A percentile compares a stretch with the other conserved stretches of the same genome.
phyloP scores from a whole-genome alignment of 768 basidiomycete species.

The Calocera viscosa region DNA sequence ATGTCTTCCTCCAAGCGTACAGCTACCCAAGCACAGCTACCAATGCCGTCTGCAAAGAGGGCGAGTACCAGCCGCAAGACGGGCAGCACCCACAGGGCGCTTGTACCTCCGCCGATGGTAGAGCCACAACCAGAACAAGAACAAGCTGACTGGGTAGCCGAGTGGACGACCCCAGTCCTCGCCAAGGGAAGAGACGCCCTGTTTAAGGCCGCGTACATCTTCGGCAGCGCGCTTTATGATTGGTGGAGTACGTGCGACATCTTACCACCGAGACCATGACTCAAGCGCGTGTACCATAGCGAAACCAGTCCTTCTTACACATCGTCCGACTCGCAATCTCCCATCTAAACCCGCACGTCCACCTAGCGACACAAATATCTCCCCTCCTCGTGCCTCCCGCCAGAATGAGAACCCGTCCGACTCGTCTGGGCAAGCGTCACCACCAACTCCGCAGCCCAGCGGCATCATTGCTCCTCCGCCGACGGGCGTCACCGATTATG shows the following conservation, averaged over 20 bases:
- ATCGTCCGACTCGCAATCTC: not conserved
- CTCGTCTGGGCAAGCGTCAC: conserved; percentile 1
- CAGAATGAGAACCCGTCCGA: not conserved
- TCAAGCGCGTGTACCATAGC: too few relatives aligned
- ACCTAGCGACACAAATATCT: not conserved
- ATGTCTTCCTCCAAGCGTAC: not conserved
- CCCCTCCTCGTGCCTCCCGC: not conserved
- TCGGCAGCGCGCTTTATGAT: not conserved
- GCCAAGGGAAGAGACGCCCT: not conserved
- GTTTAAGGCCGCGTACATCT: not conserved
- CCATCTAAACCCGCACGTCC: not conserved
- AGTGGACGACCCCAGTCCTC: not conserved
- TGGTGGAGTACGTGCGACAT: not conserved
- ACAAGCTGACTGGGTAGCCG: not conserved
- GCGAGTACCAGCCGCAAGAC: not conserved
- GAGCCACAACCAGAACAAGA: not conserved
- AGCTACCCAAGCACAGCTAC: not conserved
- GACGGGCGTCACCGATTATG: not conserved
- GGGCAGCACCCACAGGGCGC: not conserved
- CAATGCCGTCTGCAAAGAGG: conserved; percentile 1
- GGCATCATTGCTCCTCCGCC: not conserved
- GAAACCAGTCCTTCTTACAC: not conserved
- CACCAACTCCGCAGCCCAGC: not conserved
- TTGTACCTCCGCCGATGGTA: not conserved
- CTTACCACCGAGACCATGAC: too few relatives aligned